These are phyloP conservation scores for Gautieria morchelliformis DNA, from an alignment of 768 basidiomycete genomes.

Conservation along the genomic window DNA sequence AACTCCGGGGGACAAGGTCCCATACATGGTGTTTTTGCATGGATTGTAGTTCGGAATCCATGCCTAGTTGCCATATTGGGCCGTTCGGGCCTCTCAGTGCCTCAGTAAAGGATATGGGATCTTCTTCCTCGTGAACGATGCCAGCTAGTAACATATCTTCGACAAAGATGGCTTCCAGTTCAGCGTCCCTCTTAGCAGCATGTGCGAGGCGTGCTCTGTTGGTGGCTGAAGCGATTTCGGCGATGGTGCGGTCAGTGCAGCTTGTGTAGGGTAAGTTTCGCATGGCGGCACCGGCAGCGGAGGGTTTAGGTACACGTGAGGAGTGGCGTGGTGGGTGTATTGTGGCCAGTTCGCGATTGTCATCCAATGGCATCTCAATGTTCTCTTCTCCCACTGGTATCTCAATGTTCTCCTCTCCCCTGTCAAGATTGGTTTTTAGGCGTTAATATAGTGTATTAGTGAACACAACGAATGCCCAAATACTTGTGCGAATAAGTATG, in stretches of 20 bases:
- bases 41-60: no score
- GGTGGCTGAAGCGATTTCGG: not conserved
- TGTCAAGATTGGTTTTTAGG: no score
- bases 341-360: not conserved
- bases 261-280: not conserved
- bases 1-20: no score
- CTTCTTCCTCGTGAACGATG: constrained; percentile 14
- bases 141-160: constrained; percentile 10
- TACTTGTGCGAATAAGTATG: no score
- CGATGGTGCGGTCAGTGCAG: not conserved
- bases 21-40: no score
- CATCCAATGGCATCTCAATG: no score
- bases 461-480: no score
- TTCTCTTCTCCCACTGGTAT: no score
- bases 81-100: constrained; percentile 15
- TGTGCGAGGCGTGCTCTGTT: no score
- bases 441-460: no score
- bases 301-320: not conserved
- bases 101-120: constrained; percentile 10
- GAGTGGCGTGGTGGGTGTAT: not conserved
- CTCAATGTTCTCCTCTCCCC: no score
- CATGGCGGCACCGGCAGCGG: not conserved
- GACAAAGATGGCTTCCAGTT: constrained; percentile 2
- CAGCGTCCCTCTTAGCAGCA: not conserved
- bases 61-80: no score